Percentiles rank a stretch among this genome's conserved stretches.
phyloP scores from a whole-genome alignment of 495 filamentous ascomycete genomes.

The Talaromyces adpressus region DNA sequence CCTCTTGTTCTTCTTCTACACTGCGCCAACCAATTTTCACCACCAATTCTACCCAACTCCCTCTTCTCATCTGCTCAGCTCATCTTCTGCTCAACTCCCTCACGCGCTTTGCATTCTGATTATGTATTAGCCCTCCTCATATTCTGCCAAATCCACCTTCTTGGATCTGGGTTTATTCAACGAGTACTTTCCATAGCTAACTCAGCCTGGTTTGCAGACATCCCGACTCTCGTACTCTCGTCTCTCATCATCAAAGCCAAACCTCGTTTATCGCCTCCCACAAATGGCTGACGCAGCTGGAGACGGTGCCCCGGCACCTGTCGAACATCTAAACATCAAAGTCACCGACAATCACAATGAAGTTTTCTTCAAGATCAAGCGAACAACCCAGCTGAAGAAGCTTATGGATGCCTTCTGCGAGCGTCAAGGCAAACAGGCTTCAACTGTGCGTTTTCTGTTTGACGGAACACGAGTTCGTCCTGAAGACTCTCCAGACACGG shows the following conservation, averaged over 20 bases:
- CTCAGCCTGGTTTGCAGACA: neutral
- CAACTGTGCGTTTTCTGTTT: slow-evolving; percentile 91
- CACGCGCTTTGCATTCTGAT: neutral
- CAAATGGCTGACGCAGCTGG: slow-evolving; percentile 45
- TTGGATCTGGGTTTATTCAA: neutral
- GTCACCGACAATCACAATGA: slow-evolving; percentile 99
- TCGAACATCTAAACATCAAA: slow-evolving; percentile 97
- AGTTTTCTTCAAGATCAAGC: slow-evolving; percentile 99
- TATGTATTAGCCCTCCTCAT: neutral
- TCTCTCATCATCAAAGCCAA: neutral
- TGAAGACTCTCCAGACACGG: slow-evolving; percentile 83
- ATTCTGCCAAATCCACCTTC: neutral
- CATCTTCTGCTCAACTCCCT: slow-evolving; percentile 3
- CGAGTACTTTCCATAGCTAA: neutral
- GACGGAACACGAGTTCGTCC: slow-evolving; percentile 87
- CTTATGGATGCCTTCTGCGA: slow-evolving; percentile 99
- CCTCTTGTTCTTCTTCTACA: slow-evolving; percentile 16
- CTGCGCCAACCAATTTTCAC: neutral
- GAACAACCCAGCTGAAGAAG: slow-evolving; percentile 91
- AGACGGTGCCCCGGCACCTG: slow-evolving; percentile 43
- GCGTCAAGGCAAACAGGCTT: slow-evolving; percentile 77
- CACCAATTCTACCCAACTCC: neutral
- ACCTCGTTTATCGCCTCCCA: neutral
- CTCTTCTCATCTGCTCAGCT: neutral
- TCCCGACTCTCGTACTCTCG: neutral